Percentiles rank a stretch among this genome's conserved stretches.
Evolutionary conservation across 805 yeast species (phyloP).

Genomic region (Nakazawaea ernobii): DNA sequence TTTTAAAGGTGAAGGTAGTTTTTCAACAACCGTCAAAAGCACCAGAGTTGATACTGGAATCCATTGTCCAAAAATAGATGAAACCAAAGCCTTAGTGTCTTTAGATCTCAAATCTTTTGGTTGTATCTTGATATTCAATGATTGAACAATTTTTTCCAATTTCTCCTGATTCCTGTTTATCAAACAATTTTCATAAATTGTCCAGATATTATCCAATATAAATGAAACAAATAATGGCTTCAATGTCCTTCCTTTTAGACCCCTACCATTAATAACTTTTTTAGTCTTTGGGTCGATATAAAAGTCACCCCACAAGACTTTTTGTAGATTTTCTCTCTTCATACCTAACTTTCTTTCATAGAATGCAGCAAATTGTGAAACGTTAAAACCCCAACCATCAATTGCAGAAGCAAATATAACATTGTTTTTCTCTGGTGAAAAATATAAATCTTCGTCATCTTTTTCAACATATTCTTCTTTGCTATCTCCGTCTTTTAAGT

Average conservation of each 20-base stretch:
- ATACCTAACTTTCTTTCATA: conserved; percentile 83
- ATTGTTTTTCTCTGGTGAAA: conserved; percentile 81
- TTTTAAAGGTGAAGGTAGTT: conserved; percentile 72
- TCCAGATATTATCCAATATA: conserved; percentile 89
- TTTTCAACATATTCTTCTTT: conserved; percentile 58
- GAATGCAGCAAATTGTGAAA: conserved; percentile 82
- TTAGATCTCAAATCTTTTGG: conserved; percentile 78
- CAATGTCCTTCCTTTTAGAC: conserved; percentile 50
- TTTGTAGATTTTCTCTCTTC: conserved; percentile 68
- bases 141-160: conserved; percentile 66
- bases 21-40: conserved; percentile 76
- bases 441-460: conserved; percentile 78
- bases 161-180: conserved; percentile 62
- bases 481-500: conserved; percentile 19
- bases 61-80: conserved; percentile 84
- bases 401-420: conserved; percentile 87
- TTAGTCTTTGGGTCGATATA: conserved; percentile 87
- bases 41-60: conserved; percentile 86
- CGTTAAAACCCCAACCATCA: conserved; percentile 97
- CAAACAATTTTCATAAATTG: conserved; percentile 69
- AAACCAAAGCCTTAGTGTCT: conserved; percentile 60
- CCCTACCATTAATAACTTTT: conserved; percentile 65
- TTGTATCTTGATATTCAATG: conserved; percentile 60
- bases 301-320: conserved; percentile 95
- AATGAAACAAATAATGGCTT: conserved; percentile 86